phyloP scores from a whole-genome alignment of 257 asterid species.

The Penstemon eatonii region DNA sequence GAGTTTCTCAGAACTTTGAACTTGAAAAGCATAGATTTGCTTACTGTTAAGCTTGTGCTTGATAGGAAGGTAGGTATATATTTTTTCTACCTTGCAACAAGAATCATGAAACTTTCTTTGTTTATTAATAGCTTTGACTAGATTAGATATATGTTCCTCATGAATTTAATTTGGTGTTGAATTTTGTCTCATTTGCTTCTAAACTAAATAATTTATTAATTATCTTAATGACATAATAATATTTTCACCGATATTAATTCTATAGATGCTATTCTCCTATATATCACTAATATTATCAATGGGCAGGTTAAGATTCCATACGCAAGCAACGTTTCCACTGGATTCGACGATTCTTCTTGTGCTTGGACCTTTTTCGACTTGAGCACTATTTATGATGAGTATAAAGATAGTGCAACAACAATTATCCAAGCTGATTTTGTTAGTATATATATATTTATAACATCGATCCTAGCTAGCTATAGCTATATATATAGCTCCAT shows the following conservation, averaged over 20 bases:
- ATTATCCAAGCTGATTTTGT: constrained; percentile 57
- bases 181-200: too few species aligned
- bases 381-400: constrained; percentile 42
- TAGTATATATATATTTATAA: constrained; percentile 14
- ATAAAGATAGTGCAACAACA: constrained; percentile 41
- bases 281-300: neutral
- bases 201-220: too few species aligned
- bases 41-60: constrained; percentile 57
- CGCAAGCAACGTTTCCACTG: constrained; percentile 51
- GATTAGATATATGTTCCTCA: too few species aligned
- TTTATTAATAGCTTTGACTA: neutral
- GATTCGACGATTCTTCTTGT: constrained; percentile 39
- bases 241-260: too few species aligned
- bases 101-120: neutral
- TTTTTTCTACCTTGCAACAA: neutral
- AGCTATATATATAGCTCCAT: too few species aligned
- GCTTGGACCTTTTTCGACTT: constrained; percentile 65
- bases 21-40: constrained; percentile 52
- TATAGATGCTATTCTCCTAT: too few species aligned
- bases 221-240: too few species aligned
- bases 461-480: neutral
- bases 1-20: constrained; percentile 65
- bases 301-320: constrained; percentile 54
- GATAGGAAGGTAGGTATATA: constrained; percentile 46
- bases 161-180: too few species aligned